These are phyloP conservation scores for Tetracladium marchalianum DNA, from an alignment of 495 filamentous ascomycete species.

Conservation along the genomic window DNA sequence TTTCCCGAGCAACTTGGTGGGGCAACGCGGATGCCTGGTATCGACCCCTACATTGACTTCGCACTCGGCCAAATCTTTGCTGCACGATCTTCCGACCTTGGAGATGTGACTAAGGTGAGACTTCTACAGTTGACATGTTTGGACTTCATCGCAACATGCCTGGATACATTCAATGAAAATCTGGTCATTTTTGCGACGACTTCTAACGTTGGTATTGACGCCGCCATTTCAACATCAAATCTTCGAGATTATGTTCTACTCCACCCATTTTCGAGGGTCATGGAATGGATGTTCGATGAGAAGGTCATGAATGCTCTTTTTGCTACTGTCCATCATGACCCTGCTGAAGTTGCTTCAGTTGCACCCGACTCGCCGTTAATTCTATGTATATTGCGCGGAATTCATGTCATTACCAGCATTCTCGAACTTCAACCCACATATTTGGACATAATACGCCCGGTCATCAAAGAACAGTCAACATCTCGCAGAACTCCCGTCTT, in stretches of 20 bases:
- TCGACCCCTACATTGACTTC: constrained; percentile 90
- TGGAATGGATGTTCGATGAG: constrained; percentile 97
- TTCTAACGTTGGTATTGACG: constrained; percentile 61
- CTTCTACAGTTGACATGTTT: constrained; percentile 69
- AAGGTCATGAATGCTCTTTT: constrained; percentile 74
- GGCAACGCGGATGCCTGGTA: constrained; percentile 67
- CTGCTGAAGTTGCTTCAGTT: constrained; percentile 53
- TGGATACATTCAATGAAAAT: constrained; percentile 84
- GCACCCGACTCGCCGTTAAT: constrained; percentile 65
- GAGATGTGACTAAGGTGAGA: constrained; percentile 51
- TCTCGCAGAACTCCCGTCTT: constrained; percentile 33
- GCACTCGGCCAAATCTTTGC: constrained; percentile 65
- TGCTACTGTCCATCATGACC: constrained; percentile 61
- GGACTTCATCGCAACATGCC: constrained; percentile 61
- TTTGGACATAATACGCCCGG: constrained; percentile 70
- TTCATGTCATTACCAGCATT: constrained; percentile 72
- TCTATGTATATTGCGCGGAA: constrained; percentile 56
- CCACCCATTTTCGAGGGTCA: constrained; percentile 84
- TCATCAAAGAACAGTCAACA: constrained; percentile 43
- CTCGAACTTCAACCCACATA: constrained; percentile 87
- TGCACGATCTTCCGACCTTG: constrained; percentile 45
- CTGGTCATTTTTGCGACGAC: constrained; percentile 72
- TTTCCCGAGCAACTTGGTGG: constrained; percentile 86
- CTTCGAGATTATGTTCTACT: constrained; percentile 68
- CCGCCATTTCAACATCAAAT: constrained; percentile 56